Percentiles rank a stretch among this genome's conserved stretches.
phyloP scores from a whole-genome alignment of 495 filamentous ascomycete species.

The Aspergillus affinis region DNA sequence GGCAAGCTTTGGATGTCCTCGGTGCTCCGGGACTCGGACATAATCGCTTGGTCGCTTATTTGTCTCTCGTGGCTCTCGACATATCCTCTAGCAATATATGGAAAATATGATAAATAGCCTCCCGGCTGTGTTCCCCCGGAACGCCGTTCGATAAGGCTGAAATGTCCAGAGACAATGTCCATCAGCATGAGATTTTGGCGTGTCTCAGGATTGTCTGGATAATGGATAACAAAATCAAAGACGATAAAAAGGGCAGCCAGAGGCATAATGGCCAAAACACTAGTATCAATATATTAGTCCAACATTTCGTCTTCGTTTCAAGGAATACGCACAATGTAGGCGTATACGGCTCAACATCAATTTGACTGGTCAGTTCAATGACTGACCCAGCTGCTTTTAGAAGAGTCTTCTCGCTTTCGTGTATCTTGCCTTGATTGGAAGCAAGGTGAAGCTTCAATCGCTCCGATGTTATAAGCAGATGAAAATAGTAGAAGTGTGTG shows the following conservation, averaged over 20 bases:
- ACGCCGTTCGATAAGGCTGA: conserved; percentile 26
- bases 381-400: conserved; percentile 13
- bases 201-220: conserved; percentile 29
- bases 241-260: conserved; percentile 34
- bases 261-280: conserved; percentile 22
- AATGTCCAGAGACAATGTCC: conserved; percentile 30
- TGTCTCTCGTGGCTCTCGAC: not conserved
- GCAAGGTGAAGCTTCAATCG: conserved; percentile 24
- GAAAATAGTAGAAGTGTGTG: conserved; percentile 23
- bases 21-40: not conserved
- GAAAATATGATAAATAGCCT: conserved; percentile 4
- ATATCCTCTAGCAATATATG: conserved; percentile 10
- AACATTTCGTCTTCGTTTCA: too few relatives aligned
- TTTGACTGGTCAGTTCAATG: conserved; percentile 26
- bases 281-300: not conserved
- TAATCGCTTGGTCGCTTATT: not conserved
- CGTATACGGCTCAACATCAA: conserved; percentile 27
- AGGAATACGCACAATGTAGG: conserved; percentile 26
- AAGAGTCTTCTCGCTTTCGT: conserved; percentile 14
- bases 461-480: conserved; percentile 24
- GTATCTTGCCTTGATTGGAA: conserved; percentile 7
- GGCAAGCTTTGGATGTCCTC: too few relatives aligned
- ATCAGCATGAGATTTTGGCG: conserved; percentile 26
- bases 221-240: conserved; percentile 34
- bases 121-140: not conserved